Evolutionary conservation across 805 yeast genomes (phyloP).

Genomic region (Wickerhamiella qilinensis): DNA sequence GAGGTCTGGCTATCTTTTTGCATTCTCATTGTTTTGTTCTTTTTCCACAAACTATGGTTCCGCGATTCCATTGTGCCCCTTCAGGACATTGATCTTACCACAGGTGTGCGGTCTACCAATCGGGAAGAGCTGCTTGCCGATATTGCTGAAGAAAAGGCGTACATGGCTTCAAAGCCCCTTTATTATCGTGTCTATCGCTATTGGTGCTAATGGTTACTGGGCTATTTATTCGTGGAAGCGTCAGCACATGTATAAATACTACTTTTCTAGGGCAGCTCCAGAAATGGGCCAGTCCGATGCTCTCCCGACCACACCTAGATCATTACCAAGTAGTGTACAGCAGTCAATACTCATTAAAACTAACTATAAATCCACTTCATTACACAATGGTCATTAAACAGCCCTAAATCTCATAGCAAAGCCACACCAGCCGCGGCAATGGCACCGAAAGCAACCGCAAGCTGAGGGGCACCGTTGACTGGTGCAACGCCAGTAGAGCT

Average conservation of each 20-base stretch:
- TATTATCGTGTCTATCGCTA: slow-evolving; percentile 6
- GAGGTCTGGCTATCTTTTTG: slow-evolving; percentile 36
- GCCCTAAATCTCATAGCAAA: neutral
- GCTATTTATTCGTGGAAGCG: too few relatives aligned
- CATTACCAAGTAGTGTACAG: neutral
- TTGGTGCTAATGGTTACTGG: slow-evolving; percentile 13
- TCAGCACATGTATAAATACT: too few relatives aligned
- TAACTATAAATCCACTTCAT: neutral
- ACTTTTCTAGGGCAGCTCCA: too few relatives aligned
- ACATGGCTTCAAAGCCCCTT: slow-evolving; percentile 2
- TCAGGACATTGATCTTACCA: slow-evolving; percentile 10
- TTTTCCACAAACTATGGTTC: slow-evolving; percentile 6
- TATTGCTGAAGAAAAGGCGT: slow-evolving; percentile 8
- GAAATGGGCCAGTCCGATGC: too few relatives aligned
- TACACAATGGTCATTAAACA: neutral
- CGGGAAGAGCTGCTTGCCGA: slow-evolving; percentile 6
- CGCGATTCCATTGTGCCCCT: slow-evolving; percentile 8
- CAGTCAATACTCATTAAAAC: neutral
- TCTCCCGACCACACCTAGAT: too few relatives aligned
- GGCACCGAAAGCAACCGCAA: slow-evolving; percentile 2
- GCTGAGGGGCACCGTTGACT: slow-evolving; percentile 2
- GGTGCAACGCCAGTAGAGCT: slow-evolving; percentile 2
- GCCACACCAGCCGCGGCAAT: slow-evolving; percentile 2
- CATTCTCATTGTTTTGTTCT: slow-evolving; percentile 7
- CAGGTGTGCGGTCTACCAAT: slow-evolving; percentile 11